Conservation (phyloP, 2,329 filamentous ascomycete species). For the Zasmidium angulare region DNA sequence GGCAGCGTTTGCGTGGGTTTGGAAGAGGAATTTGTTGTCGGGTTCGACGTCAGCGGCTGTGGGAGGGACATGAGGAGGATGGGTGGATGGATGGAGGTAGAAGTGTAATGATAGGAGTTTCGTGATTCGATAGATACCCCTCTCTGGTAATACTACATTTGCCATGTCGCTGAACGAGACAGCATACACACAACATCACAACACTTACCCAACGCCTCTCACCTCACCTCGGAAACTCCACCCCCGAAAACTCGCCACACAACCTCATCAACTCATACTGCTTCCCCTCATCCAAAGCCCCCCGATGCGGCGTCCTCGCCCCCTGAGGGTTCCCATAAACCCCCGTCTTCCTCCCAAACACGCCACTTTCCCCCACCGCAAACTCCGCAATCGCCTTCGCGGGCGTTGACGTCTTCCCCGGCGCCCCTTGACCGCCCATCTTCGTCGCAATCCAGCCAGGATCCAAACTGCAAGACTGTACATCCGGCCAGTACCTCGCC, state of each 20-base stretch:
- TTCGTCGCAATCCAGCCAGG: constrained; percentile 49
- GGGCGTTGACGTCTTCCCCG: constrained; percentile 49
- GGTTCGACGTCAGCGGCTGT: not conserved
- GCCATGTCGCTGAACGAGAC: too few species aligned
- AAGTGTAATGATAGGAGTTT: too few species aligned
- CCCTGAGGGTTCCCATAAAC: constrained; percentile 31
- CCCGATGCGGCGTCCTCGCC: constrained; percentile 27
- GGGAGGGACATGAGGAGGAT: not conserved
- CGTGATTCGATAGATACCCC: not conserved
- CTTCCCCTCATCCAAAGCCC: constrained; percentile 38
- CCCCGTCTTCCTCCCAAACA: constrained; percentile 44
- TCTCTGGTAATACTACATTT: not conserved
- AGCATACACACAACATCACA: too few species aligned
- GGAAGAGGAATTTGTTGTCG: constrained; percentile 49
- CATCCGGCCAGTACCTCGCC: constrained; percentile 46
- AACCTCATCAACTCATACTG: constrained; percentile 49
- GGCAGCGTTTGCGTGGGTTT: constrained; percentile 60
- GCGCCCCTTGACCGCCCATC: constrained; percentile 46
- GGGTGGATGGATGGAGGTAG: too few species aligned
- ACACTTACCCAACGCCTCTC: not conserved
- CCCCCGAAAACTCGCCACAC: constrained; percentile 37
- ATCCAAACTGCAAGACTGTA: constrained; percentile 49
- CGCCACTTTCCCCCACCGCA: constrained; percentile 41
- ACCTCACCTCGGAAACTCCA: constrained; percentile 30
- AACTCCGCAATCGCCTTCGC: constrained; percentile 52